Conservation (phyloP, 2,329 filamentous ascomycete genomes). For the Chaetothyriales sp. region DNA sequence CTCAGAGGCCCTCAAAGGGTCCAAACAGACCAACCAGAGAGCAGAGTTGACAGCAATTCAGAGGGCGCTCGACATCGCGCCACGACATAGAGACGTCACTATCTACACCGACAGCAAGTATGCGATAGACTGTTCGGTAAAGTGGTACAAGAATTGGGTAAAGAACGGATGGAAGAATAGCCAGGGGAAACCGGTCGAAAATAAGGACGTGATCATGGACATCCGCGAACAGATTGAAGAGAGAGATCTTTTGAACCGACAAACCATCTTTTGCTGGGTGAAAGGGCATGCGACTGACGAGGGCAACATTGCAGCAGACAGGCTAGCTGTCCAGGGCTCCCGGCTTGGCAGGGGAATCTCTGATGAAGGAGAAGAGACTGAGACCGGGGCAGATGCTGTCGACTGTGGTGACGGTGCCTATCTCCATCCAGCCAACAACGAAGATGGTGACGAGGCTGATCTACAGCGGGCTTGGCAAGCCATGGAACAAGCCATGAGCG, state of each 20-base stretch:
- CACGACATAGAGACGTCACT: conserved; percentile 50
- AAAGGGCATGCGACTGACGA: conserved; percentile 63
- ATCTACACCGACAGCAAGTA: conserved; percentile 88
- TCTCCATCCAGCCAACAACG: not conserved
- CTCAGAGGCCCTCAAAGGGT: conserved; percentile 59
- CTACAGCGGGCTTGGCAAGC: conserved; percentile 5
- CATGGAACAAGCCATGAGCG: conserved; percentile 11
- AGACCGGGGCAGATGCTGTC: conserved; percentile 2
- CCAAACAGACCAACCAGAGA: conserved; percentile 79
- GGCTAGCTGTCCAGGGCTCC: conserved; percentile 55
- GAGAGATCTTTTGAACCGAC: conserved; percentile 42
- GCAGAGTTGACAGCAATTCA: conserved; percentile 85
- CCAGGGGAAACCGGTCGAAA: conserved; percentile 58
- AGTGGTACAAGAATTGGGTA: conserved; percentile 69
- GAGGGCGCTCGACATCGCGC: conserved; percentile 63
- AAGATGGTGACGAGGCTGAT: conserved; percentile 1
- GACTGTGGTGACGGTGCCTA: not conserved
- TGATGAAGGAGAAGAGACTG: not conserved
- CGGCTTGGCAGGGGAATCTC: conserved; percentile 21
- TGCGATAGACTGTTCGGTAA: conserved; percentile 72
- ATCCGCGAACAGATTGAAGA: conserved; percentile 58
- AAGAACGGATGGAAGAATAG: conserved; percentile 64
- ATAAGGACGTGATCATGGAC: conserved; percentile 65
- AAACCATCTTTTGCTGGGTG: conserved; percentile 69
- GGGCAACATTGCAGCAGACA: conserved; percentile 71